Conservation (phyloP, 2,329 filamentous ascomycete genomes). For the Aspergillus sp. region DNA sequence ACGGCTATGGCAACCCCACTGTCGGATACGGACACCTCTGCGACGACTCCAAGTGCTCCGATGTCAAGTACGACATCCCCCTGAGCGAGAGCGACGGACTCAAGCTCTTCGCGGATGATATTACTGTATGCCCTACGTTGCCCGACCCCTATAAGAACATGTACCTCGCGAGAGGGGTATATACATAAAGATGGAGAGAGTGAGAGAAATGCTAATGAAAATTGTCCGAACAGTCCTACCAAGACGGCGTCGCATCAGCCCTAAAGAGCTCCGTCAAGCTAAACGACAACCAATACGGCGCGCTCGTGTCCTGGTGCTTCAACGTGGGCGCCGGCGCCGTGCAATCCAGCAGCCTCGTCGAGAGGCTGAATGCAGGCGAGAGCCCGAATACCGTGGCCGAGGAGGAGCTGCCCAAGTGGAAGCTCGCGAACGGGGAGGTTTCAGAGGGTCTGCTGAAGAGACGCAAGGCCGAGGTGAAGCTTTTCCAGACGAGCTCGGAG, state of each 20-base stretch:
- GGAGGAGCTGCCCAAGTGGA: conserved; percentile 6
- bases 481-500: conserved; percentile 32
- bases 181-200: too few species aligned
- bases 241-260: conserved; percentile 43
- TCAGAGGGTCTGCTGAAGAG: neutral
- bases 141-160: too few species aligned
- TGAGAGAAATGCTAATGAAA: neutral
- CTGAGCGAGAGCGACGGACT: conserved; percentile 44
- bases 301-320: conserved; percentile 54
- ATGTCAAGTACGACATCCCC: conserved; percentile 50
- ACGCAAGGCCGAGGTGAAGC: conserved; percentile 42
- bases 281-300: conserved; percentile 55
- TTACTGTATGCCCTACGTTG: conserved; percentile 29
- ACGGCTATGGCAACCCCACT: conserved; percentile 50
- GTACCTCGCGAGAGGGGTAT: too few species aligned
- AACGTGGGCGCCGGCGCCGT: conserved; percentile 51
- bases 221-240: conserved; percentile 23
- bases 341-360: conserved; percentile 42
- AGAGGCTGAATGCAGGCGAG: conserved; percentile 48
- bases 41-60: conserved; percentile 41
- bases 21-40: conserved; percentile 56
- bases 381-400: conserved; percentile 45
- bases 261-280: conserved; percentile 38
- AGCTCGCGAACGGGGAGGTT: neutral
- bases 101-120: conserved; percentile 42